These are phyloP conservation scores for Lepidium didymum DNA, from an alignment of 345 rosid genomes.

Conservation along the genomic window DNA sequence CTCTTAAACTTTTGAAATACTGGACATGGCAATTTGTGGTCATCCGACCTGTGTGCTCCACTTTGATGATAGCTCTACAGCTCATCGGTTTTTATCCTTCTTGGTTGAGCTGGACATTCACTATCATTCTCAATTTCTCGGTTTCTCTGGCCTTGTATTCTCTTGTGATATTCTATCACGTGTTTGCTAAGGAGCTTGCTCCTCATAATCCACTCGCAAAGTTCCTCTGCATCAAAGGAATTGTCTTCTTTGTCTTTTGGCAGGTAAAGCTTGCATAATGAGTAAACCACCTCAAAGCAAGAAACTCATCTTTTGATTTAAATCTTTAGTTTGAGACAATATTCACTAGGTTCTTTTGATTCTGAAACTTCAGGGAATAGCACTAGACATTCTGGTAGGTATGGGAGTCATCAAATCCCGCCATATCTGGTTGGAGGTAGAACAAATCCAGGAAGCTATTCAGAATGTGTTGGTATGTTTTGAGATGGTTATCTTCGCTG, in stretches of 20 bases:
- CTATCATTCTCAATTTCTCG: constrained; percentile 72
- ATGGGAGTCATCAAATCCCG: constrained; percentile 64
- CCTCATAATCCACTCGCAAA: constrained; percentile 95
- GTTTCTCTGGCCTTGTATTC: constrained; percentile 91
- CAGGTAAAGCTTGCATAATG: constrained; percentile 47
- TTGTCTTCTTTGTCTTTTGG: constrained; percentile 98
- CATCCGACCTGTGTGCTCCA: constrained; percentile 76
- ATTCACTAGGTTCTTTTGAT: neutral
- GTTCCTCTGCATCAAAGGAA: constrained; percentile 97
- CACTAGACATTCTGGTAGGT: constrained; percentile 60
- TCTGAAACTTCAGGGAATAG: constrained; percentile 50
- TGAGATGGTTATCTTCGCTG: constrained; percentile 92
- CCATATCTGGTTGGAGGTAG: constrained; percentile 92
- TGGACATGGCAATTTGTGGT: constrained; percentile 99
- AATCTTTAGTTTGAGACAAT: neutral
- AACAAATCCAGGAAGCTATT: constrained; percentile 82
- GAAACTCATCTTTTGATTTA: neutral
- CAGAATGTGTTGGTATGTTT: constrained; percentile 76
- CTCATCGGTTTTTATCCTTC: constrained; percentile 61
- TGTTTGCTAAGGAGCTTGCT: constrained; percentile 83
- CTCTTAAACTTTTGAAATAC: constrained; percentile 63
- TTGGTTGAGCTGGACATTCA: constrained; percentile 97
- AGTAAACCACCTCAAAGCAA: neutral
- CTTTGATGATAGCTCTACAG: constrained; percentile 74
- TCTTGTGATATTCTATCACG: constrained; percentile 81